A percentile compares a stretch with the other conserved stretches of the same genome.
Evolutionary conservation across 2,329 filamentous ascomycete genomes (phyloP).

Genomic region (Claviceps lovelessii): DNA sequence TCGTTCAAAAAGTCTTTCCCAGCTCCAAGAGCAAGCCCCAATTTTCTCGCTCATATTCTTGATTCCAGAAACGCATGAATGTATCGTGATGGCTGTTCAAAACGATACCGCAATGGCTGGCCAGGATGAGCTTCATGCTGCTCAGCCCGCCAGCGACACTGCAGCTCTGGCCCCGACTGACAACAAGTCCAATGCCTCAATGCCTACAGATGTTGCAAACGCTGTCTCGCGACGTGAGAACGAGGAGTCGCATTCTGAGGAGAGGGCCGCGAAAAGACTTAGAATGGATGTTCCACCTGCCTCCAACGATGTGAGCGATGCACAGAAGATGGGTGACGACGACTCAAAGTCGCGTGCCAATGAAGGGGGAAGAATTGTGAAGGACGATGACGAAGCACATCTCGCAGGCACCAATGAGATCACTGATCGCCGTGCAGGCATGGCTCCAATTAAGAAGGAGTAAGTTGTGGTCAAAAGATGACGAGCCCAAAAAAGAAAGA

Average conservation of each 20-base stretch:
- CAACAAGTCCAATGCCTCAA: conserved; percentile 6
- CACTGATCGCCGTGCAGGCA: conserved; percentile 33
- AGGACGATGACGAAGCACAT: conserved; percentile 3
- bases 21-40: background rate
- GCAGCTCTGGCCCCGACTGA: background rate
- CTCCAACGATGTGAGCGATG: conserved; percentile 4
- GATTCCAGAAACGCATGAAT: background rate
- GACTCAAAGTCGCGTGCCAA: background rate
- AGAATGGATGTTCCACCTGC: conserved; percentile 30
- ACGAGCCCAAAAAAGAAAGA: background rate
- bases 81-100: conserved; percentile 15
- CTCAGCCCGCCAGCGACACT: conserved; percentile 1
- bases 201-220: conserved; percentile 1
- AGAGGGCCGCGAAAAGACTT: conserved; percentile 43
- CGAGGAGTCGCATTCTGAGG: conserved; percentile 8
- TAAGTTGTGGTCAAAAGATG: conserved; percentile 23
- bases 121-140: conserved; percentile 7
- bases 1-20: background rate
- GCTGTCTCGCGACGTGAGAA: background rate
- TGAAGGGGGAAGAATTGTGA: conserved; percentile 4
- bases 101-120: conserved; percentile 11
- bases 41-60: background rate
- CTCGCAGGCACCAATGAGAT: conserved; percentile 6
- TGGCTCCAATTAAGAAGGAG: conserved; percentile 62
- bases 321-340: conserved; percentile 8